Evolutionary conservation across 345 rosid species (phyloP).

Genomic region (Jatropha curcas): DNA sequence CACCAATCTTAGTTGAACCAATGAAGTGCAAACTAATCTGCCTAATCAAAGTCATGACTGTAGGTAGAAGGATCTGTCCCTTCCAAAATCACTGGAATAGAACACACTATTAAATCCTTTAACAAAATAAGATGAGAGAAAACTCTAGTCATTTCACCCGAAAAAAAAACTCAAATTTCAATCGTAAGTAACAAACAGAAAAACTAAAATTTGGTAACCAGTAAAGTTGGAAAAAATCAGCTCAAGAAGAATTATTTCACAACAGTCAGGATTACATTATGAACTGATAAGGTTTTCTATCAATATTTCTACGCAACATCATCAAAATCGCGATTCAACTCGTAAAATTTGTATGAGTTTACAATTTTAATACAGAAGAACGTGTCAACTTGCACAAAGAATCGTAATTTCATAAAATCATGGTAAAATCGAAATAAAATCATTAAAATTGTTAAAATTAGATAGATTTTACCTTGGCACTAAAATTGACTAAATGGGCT

Average conservation of each 20-base stretch:
- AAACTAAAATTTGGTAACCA: no score
- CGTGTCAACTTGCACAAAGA: no score
- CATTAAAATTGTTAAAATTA: no score
- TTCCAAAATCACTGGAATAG: no score
- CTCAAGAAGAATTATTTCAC: neutral
- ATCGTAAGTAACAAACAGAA: neutral
- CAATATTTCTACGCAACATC: no score
- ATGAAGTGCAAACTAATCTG: neutral
- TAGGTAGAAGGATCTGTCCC: neutral
- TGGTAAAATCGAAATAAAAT: no score
- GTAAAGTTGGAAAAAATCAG: slow-evolving; percentile 1
- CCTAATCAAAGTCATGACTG: neutral
- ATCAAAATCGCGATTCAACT: no score
- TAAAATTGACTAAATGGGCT: no score
- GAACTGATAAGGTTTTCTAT: neutral
- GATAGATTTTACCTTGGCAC: no score
- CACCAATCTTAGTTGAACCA: neutral
- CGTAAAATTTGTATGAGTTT: no score
- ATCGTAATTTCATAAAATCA: no score
- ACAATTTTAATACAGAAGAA: no score
- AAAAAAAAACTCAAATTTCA: neutral
- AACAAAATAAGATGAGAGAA: neutral
- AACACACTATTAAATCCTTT: neutral
- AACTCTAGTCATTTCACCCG: neutral
- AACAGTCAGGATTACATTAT: neutral